Base-by-base conservation (phyloP, 768 basidiomycete genomes). In the Stropharia rugosoannulata region DNA sequence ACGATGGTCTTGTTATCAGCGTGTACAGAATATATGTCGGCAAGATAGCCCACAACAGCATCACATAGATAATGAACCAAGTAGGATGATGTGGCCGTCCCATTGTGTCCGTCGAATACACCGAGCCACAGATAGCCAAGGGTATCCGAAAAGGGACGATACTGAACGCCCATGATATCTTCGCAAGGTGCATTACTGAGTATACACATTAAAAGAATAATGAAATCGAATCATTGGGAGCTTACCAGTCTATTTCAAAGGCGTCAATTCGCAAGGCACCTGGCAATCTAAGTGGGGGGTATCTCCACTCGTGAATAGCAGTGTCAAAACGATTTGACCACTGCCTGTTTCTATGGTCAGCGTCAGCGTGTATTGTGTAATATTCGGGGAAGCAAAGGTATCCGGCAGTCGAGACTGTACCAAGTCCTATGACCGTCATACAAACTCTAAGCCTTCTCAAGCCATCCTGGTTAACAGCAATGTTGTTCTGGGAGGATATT, bases 71-170 rank as follows among this genome's bases (percentile, higher is more conserved):
- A 67, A 4, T 68, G 50, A 5, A 64, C 52, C 10, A 79, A 67
- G 57, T 68, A 67, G 0, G 57, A 47, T 22, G 73, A 73, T 32
- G 74, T 75, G 7, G 64, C 62, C 11, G 61, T 54, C 32, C 77
- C 71, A 43, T 64, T 66, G 52, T 73, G 69, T 11, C 71, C 70
- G 38, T 71, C 70, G 42, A 65, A 64, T 10, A 73, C 54, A 2
- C 66, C 64, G 55, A 72, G 53, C 52, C 70, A 27, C 38, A 65
- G 16, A 66, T 70, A 65, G 10, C 55, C 56, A 19, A 66, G 62
- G 0, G 65, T 62, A 4, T 62, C 59, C 2, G 61, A 61, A 41
- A 64, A 59, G 36, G 44, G 45, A 5, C 36, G 42, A 25, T 55
- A 51, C 1, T 40, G 46, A 13, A 42, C 43, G 37, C n/a, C 11